phyloP scores from a whole-genome alignment of 2,329 filamentous ascomycete genomes.

The Raffaelea albimanens region DNA sequence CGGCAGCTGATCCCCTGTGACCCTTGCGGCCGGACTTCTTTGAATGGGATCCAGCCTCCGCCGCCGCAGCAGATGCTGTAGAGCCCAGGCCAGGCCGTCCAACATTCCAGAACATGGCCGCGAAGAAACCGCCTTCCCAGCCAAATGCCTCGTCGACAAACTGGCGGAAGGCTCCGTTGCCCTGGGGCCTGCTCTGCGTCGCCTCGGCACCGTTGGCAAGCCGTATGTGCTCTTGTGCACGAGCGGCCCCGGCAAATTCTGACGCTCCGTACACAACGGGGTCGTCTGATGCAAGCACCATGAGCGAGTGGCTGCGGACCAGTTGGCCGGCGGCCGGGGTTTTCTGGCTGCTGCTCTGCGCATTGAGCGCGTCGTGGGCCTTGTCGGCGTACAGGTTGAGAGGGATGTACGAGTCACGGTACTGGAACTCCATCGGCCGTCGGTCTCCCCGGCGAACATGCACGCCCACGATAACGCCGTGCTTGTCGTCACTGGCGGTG shows the following conservation, averaged over 20 bases:
- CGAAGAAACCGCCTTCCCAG: slow-evolving; percentile 85
- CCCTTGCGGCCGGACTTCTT: not conserved
- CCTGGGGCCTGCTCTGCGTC: slow-evolving; percentile 23
- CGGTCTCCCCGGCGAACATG: slow-evolving; percentile 75
- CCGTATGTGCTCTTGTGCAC: slow-evolving; percentile 68
- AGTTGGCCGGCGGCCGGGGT: slow-evolving; percentile 21
- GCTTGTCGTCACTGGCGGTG: slow-evolving; percentile 22
- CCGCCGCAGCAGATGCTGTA: slow-evolving; percentile 17
- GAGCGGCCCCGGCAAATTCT: slow-evolving; percentile 46
- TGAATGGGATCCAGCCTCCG: not conserved
- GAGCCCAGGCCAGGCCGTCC: slow-evolving; percentile 39
- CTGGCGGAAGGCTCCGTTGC: slow-evolving; percentile 39
- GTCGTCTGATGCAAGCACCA: slow-evolving; percentile 71
- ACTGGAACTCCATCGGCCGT: slow-evolving; percentile 69
- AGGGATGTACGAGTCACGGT: slow-evolving; percentile 69
- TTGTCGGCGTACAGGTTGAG: slow-evolving; percentile 55
- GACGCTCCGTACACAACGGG: slow-evolving; percentile 60
- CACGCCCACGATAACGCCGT: slow-evolving; percentile 54
- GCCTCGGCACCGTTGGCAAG: slow-evolving; percentile 44
- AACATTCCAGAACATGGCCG: slow-evolving; percentile 71
- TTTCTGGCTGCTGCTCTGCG: slow-evolving; percentile 21
- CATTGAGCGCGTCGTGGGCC: slow-evolving; percentile 46
- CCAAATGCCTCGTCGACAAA: slow-evolving; percentile 70
- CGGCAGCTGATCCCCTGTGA: not conserved
- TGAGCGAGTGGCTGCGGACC: slow-evolving; percentile 33